Evolutionary conservation across 495 filamentous ascomycete species (phyloP), one percentile per base, ranked within the genome.

Genomic region (Annulohypoxylon moriforme): DNA sequence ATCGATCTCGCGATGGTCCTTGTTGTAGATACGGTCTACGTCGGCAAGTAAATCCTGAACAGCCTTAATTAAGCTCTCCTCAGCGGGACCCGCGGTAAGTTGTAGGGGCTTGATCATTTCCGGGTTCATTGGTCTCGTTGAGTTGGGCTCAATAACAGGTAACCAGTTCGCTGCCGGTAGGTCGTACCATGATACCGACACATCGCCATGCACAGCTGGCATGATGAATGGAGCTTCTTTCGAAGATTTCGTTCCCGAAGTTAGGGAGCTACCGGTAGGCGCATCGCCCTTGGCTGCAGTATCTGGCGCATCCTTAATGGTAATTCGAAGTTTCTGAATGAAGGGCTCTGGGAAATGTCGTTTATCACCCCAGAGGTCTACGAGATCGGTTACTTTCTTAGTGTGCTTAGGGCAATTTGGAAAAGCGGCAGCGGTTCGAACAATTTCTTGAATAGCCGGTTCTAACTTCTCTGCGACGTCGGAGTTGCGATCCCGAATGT

Each of bases 101-200:
- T 92, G 89, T 29, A 96, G 81, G 0, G 94, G 92, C 71, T 90
- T 92, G 70, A 95, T 87, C 64, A 87, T 84, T 6, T 89, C 83
- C 0, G 91, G 85, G 44, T 91, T 91, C 76, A 97, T 91, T 8
- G 93, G 89, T 31, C 84, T 81, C 9, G 87, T 88, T 5, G 91
- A 92, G 76, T 94, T 92, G 22, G 92, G 92, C 36, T 91, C 86
- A 31, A 97, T 89, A 56, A 91, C 89, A 1, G 90, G 92, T 38
- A 96, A 84, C 77, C 94, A 85, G 72, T 94, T 96, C 3, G 89
- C 94, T 16, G 93, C 93, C 0, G 94, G 94, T 1, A 97, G 84
- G 64, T 97, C 94, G 79, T 94, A 95, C 82, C 89, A 97, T 0
- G 91, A 91, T 1, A 86, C 89, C 0, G 89, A 86, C 2, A 83